Base-by-base conservation (phyloP, 1,139 yeast species). In the Pichia norvegensis region DNA sequence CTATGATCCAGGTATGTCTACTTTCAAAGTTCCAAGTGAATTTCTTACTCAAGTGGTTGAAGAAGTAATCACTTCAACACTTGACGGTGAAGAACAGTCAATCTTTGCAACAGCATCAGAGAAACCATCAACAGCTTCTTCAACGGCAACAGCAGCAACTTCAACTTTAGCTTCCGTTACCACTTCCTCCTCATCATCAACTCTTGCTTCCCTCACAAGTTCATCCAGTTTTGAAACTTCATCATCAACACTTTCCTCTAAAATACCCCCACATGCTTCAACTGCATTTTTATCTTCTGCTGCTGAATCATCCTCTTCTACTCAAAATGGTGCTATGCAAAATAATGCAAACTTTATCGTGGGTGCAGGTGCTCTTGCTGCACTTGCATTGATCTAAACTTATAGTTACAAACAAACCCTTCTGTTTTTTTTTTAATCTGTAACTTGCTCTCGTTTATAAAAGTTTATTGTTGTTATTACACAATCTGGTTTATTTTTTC, bases 11-110 rank as follows among this genome's bases (percentile, higher is more conserved):
- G 61, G 61, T 5, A 57, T 52, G 13, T 51, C 73, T 2, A 62
- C 68, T 1, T 54, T 70, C 29, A 67, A 64, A 46, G 46, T 62
- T 4, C 76, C 77, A 5, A 22, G 43, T 46, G 48, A 48, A 37
- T 49, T 46, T 38, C 36, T 43, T 3, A 49, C 52, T 2, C 33
- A 38, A 14, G 27, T 46, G 16, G 38, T 42, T 13, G 29, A 31
- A 21, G 19, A 19, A 7, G 35, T 29, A 13, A 16, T 35, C 8
- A 35, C 37, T 9, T 19, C 37, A 9, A 35, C 37, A 7, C 10
- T 35, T 35, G 37, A 33, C 20, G 20, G 16, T 19, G 17, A 23
- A 16, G 35, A 31, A 8, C 6, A 10, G 9, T 16, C 21, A 31
- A 31, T 20, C 16, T 16, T 8, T 31, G 20, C 35, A 16, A 11